These are phyloP conservation scores for Sclerotiophoma versabilis DNA, from an alignment of 2,329 filamentous ascomycete genomes.

Conservation along the genomic window DNA sequence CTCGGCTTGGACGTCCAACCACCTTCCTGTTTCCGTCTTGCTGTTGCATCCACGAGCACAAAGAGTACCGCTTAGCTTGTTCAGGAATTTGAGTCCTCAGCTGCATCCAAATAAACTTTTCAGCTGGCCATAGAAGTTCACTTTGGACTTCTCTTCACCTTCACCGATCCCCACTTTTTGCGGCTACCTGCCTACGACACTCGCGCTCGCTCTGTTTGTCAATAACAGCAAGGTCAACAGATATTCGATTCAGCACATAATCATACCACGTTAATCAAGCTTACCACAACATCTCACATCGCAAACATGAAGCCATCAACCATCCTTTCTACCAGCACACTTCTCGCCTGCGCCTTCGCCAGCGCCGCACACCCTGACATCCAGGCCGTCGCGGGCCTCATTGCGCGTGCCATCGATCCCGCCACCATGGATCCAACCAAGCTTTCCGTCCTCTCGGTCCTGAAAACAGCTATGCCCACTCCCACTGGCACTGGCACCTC, in stretches of 20 bases:
- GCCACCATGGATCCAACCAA: constrained; percentile 15
- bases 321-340: not conserved
- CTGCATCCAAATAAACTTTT: not conserved
- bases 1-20: not conserved
- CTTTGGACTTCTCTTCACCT: constrained; percentile 2
- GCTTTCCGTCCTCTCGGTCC: constrained; percentile 17
- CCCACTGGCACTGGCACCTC: constrained; percentile 7
- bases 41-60: not conserved
- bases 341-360: not conserved
- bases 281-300: not conserved
- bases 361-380: not conserved
- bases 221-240: not conserved
- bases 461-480: constrained; percentile 14
- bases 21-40: not conserved
- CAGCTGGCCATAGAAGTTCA: not conserved
- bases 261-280: not conserved
- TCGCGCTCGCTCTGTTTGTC: constrained; percentile 6
- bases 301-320: constrained; percentile 6
- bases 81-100: not conserved
- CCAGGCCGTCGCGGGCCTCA: constrained; percentile 2
- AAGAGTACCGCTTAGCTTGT: not conserved
- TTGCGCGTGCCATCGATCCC: constrained; percentile 12
- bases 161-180: constrained; percentile 2
- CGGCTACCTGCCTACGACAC: not conserved
- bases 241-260: not conserved